These are phyloP conservation scores for Cudoniella acicularis DNA, from an alignment of 495 filamentous ascomycete species.

Conservation along the genomic window DNA sequence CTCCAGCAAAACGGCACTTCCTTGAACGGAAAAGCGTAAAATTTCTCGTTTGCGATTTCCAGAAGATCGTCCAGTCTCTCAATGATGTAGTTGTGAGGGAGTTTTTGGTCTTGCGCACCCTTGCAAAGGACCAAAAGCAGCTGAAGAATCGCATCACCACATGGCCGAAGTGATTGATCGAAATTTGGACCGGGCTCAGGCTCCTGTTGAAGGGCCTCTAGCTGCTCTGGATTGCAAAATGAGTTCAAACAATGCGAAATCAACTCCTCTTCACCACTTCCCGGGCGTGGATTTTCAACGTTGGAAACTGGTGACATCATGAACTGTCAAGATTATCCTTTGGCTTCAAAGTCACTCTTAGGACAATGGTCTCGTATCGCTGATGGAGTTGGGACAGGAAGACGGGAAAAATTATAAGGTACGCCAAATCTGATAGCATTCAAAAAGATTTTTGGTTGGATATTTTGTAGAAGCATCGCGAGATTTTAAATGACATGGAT, in stretches of 20 bases:
- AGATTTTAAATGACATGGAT: too few relatives aligned
- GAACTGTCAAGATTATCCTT: background rate
- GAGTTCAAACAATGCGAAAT: background rate
- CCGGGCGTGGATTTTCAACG: background rate
- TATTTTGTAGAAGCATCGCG: too few relatives aligned
- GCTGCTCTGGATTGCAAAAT: background rate
- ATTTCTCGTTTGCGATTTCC: slow-evolving; percentile 46
- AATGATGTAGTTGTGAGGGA: slow-evolving; percentile 17
- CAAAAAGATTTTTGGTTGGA: too few relatives aligned
- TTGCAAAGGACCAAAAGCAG: background rate
- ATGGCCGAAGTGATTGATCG: background rate
- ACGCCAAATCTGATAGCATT: too few relatives aligned
- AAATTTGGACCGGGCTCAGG: background rate
- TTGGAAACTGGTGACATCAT: background rate
- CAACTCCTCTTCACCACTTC: background rate
- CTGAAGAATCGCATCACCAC: background rate
- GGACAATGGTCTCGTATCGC: too few relatives aligned
- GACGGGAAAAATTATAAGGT: too few relatives aligned
- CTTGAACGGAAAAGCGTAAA: slow-evolving; percentile 73
- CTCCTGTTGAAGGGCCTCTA: background rate
- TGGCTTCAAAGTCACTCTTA: background rate
- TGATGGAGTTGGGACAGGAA: too few relatives aligned
- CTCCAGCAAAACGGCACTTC: slow-evolving; percentile 74
- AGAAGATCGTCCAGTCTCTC: slow-evolving; percentile 42
- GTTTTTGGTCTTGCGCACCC: background rate